Base-by-base conservation (phyloP, 2,329 filamentous ascomycete species). In the Raffaelea deltoideospora region DNA sequence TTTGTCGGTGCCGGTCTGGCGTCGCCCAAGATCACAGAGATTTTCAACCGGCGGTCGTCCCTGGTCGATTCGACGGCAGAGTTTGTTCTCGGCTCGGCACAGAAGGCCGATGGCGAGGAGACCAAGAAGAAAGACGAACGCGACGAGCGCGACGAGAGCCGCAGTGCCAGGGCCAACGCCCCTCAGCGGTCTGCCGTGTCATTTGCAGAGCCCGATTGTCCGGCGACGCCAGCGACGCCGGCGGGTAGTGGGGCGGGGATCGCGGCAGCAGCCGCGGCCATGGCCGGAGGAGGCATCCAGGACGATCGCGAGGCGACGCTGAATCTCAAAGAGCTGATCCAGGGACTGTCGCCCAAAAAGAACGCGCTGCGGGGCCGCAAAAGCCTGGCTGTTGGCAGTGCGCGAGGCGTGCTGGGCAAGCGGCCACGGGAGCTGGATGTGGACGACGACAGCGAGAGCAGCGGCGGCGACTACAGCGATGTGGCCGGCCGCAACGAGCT, bases 291-390 rank as follows among this genome's bases (percentile, higher is more conserved):
- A n/a, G n/a, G n/a, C n/a, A n/a, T n/a, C n/a, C 57, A 60, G 21
- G 65, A 69, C 26, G 71, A 76, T 24, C 68, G 64, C 33, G 78
- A 83, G 43, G 64, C 62, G 3, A 80, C 79, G 0, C 55, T 76
- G 26, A 83, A 74, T 43, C 58, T 88, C 31, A 79, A 73, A 43
- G 79, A 84, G 44, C 78, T 85, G 71, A 88, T 88, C 41, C 69
- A 79, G 42, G 80, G 73, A 39, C 63, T 88, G 43, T 85, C 79
- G 19, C 82, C 83, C 0, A 83, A 81, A 55, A 83, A 84, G 53
- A 76, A 72, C 37, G 55, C 59, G 6, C 46, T 81, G 7, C 74
- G 67, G 38, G 74, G 74, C 13, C 74, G 81, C 29, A 87, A 87
- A 58, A 87, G 81, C 50, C 62, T 87, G 34, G 76, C 81, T 44